A percentile compares a stretch with the other conserved stretches of the same genome.
Conservation (phyloP, 2,329 filamentous ascomycete genomes). For the Niveomyces coronatus region DNA sequence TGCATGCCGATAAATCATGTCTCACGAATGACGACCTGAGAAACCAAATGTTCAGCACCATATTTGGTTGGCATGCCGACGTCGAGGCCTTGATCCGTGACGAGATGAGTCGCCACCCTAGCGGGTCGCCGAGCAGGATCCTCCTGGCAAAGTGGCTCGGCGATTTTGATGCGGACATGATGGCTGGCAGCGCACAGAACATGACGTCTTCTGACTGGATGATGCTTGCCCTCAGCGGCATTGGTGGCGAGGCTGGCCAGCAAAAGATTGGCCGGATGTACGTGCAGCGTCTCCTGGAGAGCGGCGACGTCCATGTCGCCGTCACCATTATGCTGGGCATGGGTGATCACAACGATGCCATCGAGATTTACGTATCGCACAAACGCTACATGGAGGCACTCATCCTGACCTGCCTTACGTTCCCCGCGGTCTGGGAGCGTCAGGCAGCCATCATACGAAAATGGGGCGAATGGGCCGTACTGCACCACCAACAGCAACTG, state of each 20-base stretch:
- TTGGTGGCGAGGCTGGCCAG: slow-evolving; percentile 64
- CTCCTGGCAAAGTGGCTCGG: slow-evolving; percentile 89
- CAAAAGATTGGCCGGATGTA: slow-evolving; percentile 87
- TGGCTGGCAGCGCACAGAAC: slow-evolving; percentile 71
- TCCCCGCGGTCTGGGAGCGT: slow-evolving; percentile 80
- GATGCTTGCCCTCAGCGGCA: slow-evolving; percentile 81
- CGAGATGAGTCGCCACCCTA: slow-evolving; percentile 65
- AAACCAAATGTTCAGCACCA: slow-evolving; percentile 80
- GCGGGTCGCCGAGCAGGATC: slow-evolving; percentile 67
- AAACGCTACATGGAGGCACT: slow-evolving; percentile 89
- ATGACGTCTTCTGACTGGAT: slow-evolving; percentile 96
- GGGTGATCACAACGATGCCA: slow-evolving; percentile 85
- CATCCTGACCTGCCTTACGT: slow-evolving; percentile 73
- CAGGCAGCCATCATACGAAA: slow-evolving; percentile 81
- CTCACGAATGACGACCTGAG: slow-evolving; percentile 72
- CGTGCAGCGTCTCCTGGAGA: slow-evolving; percentile 80
- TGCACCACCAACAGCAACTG: slow-evolving; percentile 77
- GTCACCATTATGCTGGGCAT: slow-evolving; percentile 88
- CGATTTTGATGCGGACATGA: slow-evolving; percentile 69
- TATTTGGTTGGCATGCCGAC: slow-evolving; percentile 91
- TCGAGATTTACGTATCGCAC: slow-evolving; percentile 91
- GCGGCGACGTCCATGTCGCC: slow-evolving; percentile 82
- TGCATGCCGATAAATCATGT: slow-evolving; percentile 43
- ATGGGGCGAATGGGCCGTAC: slow-evolving; percentile 89
- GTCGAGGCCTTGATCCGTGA: slow-evolving; percentile 73